phyloP scores from a whole-genome alignment of 371 early-diverging fungal species.

The Saksenaea oblongispora region DNA sequence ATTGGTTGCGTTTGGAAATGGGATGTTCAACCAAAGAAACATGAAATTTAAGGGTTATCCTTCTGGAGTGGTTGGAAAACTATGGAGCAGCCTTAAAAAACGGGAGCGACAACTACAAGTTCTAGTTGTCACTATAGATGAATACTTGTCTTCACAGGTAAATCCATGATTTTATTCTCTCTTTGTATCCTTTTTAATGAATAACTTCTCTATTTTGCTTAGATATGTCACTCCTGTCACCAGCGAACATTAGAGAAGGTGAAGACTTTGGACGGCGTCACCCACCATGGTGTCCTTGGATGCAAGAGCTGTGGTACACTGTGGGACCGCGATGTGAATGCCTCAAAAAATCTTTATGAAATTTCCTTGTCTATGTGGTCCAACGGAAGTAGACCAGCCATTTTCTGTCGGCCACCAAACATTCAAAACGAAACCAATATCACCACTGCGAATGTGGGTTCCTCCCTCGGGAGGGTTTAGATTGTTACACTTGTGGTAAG shows the following conservation, averaged over 20 bases:
- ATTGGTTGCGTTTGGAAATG: slow-evolving; percentile 3
- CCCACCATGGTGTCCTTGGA: too few species aligned
- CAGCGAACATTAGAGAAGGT: too few species aligned
- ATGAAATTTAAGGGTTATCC: background rate
- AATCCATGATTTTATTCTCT: too few species aligned
- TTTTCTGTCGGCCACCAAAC: background rate
- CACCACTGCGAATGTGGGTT: too few species aligned
- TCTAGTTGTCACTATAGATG: slow-evolving; percentile 1
- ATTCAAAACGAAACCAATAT: background rate
- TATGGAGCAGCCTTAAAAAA: background rate
- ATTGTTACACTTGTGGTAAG: too few species aligned
- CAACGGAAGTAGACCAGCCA: background rate
- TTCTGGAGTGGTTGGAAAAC: slow-evolving; percentile 2
- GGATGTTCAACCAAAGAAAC: too few species aligned
- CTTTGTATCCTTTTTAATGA: background rate
- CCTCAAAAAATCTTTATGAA: slow-evolving; percentile 1
- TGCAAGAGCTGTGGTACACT: too few species aligned
- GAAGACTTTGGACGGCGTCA: too few species aligned
- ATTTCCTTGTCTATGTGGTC: slow-evolving; percentile 1
- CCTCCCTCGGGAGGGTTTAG: too few species aligned
- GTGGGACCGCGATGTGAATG: too few species aligned
- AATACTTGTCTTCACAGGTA: slow-evolving; percentile 8
- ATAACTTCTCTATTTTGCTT: background rate
- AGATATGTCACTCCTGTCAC: slow-evolving; percentile 9
- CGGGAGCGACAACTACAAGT: background rate